Percentiles rank a stretch among this genome's conserved stretches.
Conservation (phyloP, 2,329 filamentous ascomycete species). For the Botrytis aclada region DNA sequence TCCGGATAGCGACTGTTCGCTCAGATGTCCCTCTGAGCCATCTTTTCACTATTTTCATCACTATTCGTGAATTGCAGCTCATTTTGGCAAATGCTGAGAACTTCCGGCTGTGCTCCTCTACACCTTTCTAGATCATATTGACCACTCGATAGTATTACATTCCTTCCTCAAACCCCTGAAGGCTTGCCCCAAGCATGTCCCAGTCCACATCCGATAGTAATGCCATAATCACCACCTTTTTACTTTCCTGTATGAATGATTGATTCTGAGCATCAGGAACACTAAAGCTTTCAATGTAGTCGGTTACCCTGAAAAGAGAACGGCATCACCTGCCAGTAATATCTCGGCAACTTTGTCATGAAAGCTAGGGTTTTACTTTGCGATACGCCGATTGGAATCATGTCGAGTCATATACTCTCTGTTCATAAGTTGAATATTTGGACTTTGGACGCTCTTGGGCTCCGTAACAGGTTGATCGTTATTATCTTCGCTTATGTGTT, state of each 20-base stretch:
- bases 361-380: not conserved
- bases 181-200: not conserved
- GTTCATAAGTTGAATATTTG: not conserved
- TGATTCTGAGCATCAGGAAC: not conserved
- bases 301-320: not conserved
- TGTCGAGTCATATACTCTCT: accelerated
- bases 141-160: not conserved
- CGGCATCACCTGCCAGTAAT: not conserved
- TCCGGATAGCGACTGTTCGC: not conserved
- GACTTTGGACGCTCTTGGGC: not conserved
- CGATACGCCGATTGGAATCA: not conserved
- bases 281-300: not conserved
- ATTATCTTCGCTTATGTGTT: not conserved
- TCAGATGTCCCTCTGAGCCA: not conserved
- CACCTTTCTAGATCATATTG: not conserved
- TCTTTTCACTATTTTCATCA: not conserved
- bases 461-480: not conserved
- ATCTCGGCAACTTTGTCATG: accelerated
- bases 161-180: not conserved
- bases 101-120: not conserved
- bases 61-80: accelerated
- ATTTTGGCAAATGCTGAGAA: not conserved
- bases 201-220: not conserved
- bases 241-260: not conserved
- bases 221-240: not conserved